A percentile compares a stretch with the other conserved stretches of the same genome.
These are phyloP conservation scores for Ogataea naganishii DNA, from an alignment of 805 yeast genomes.

Conservation along the genomic window DNA sequence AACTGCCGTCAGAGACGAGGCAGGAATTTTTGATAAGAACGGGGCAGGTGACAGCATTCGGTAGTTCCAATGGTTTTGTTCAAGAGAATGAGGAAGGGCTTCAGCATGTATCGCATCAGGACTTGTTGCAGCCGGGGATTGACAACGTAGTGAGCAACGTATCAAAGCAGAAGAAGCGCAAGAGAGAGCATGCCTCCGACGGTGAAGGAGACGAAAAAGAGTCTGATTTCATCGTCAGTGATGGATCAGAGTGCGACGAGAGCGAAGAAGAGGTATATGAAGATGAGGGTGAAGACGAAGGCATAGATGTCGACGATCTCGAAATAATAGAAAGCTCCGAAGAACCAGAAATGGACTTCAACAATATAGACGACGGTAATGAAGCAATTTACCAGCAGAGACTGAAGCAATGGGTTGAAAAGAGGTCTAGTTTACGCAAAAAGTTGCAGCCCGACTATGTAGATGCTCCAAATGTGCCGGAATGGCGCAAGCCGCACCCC, in stretches of 20 bases:
- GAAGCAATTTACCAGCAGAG: conserved; percentile 55
- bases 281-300: conserved; percentile 17
- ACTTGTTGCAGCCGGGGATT: conserved; percentile 44
- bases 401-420: conserved; percentile 47
- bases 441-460: conserved; percentile 17
- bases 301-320: conserved; percentile 14
- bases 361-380: conserved; percentile 75
- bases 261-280: conserved; percentile 8
- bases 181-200: conserved; percentile 1
- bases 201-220: conserved; percentile 3
- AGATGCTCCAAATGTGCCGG: conserved; percentile 29
- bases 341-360: conserved; percentile 18
- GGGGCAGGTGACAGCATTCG: conserved; percentile 92
- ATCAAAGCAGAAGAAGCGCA: conserved; percentile 3
- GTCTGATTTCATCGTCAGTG: neutral
- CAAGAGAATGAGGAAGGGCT: conserved; percentile 25
- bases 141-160: conserved; percentile 7
- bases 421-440: conserved; percentile 38
- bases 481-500: conserved; percentile 77
- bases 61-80: conserved; percentile 52
- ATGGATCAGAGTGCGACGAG: conserved; percentile 3
- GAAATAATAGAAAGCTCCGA: neutral
- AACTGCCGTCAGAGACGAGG: conserved; percentile 65
- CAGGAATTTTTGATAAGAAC: conserved; percentile 77
- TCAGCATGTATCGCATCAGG: conserved; percentile 27